Conservation (phyloP, 495 filamentous ascomycete species). For the Hyaloscypha hepaticicola region DNA sequence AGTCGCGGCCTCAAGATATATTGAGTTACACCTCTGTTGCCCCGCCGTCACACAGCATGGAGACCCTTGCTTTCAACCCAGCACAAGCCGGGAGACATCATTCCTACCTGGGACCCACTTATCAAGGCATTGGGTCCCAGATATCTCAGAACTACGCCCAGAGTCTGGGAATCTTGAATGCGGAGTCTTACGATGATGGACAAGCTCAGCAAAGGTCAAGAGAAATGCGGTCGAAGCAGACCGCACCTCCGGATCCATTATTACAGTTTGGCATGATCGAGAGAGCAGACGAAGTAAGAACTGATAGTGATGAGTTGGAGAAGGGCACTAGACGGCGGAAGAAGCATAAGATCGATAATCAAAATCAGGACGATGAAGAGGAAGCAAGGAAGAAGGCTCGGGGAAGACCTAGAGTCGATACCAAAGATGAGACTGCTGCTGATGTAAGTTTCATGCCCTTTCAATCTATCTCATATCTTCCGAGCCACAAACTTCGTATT, state of each 20-base stretch:
- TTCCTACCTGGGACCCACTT: slow-evolving; percentile 17
- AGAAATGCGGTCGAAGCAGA: not conserved
- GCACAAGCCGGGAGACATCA: slow-evolving; percentile 2
- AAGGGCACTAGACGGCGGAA: slow-evolving; percentile 19
- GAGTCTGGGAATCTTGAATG: slow-evolving; percentile 48
- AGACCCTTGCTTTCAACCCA: slow-evolving; percentile 18
- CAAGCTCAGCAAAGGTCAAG: slow-evolving; percentile 2
- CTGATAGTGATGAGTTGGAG: slow-evolving; percentile 34
- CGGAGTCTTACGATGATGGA: slow-evolving; percentile 46
- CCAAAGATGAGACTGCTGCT: slow-evolving; percentile 61
- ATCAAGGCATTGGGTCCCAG: slow-evolving; percentile 15
- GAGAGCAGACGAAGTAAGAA: slow-evolving; percentile 5
- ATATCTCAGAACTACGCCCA: slow-evolving; percentile 21
- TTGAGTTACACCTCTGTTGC: not conserved
- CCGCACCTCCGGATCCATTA: not conserved
- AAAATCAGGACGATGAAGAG: slow-evolving; percentile 30
- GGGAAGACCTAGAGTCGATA: slow-evolving; percentile 68
- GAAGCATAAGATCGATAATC: slow-evolving; percentile 20
- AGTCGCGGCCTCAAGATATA: slow-evolving; percentile 7
- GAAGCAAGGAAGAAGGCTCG: slow-evolving; percentile 53
- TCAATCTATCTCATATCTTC: not conserved
- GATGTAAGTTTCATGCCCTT: slow-evolving; percentile 41
- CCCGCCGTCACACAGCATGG: slow-evolving; percentile 20
- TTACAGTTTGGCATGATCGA: slow-evolving; percentile 27
- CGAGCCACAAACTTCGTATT: not conserved